These are phyloP conservation scores for Pisolithus albus DNA, from an alignment of 768 basidiomycete genomes.

Conservation along the genomic window DNA sequence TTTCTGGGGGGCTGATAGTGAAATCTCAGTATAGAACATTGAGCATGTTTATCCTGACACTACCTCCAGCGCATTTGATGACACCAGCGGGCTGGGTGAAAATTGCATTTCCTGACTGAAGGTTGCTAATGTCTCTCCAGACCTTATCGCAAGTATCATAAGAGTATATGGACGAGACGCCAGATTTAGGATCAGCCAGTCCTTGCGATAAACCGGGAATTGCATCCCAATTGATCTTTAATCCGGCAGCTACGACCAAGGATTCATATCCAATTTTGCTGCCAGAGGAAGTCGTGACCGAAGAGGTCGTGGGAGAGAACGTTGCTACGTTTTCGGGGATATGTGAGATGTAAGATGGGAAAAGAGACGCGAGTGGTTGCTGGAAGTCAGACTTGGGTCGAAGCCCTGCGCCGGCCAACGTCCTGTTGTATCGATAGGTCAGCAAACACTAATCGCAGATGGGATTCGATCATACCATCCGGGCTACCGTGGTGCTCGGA, in stretches of 20 bases:
- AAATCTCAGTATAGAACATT: slow-evolving; percentile 3
- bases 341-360: slow-evolving; percentile 68
- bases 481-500: slow-evolving; percentile 43
- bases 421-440: slow-evolving; percentile 44
- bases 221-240: slow-evolving; percentile 78
- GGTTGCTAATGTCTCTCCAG: slow-evolving; percentile 73
- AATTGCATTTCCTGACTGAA: slow-evolving; percentile 75
- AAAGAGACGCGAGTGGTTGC: slow-evolving; percentile 57
- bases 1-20: slow-evolving; percentile 68
- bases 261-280: slow-evolving; percentile 72
- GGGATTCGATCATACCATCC: slow-evolving; percentile 62
- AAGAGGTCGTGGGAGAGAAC: slow-evolving; percentile 72
- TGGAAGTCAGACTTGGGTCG: slow-evolving; percentile 61
- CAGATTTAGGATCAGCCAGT: slow-evolving; percentile 66
- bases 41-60: slow-evolving; percentile 2
- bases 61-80: slow-evolving; percentile 91
- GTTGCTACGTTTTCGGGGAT: slow-evolving; percentile 63
- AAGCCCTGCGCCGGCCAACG: slow-evolving; percentile 87
- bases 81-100: slow-evolving; percentile 93
- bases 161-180: slow-evolving; percentile 90
- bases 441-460: background rate
- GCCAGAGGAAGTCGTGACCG: slow-evolving; percentile 66
- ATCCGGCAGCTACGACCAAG: slow-evolving; percentile 82
- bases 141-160: slow-evolving; percentile 86
- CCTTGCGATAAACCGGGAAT: slow-evolving; percentile 71